Conservation (phyloP, 805 yeast species). For the Yamadazyma paraphyllophila region DNA sequence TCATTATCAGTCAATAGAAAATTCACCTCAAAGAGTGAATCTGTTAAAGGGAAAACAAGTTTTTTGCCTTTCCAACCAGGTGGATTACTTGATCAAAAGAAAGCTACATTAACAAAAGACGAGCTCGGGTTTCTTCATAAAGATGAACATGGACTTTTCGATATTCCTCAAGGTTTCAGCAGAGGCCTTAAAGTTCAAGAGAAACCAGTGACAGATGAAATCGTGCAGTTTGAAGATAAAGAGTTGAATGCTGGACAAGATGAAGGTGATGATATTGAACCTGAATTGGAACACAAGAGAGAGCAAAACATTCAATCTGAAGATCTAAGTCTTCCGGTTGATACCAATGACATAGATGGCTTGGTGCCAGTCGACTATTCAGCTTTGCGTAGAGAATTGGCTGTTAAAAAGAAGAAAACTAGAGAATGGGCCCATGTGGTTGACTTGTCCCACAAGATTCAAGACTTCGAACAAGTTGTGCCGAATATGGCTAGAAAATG, state of each 20-base stretch:
- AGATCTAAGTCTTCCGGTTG: conserved; percentile 13
- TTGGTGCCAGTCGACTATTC: conserved; percentile 36
- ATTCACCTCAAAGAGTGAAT: conserved; percentile 57
- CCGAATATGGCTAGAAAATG: conserved; percentile 92
- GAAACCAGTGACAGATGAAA: conserved; percentile 11
- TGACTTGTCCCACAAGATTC: conserved; percentile 77
- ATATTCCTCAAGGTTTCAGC: conserved; percentile 75
- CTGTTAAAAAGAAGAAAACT: conserved; percentile 30
- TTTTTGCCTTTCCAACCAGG: conserved; percentile 93
- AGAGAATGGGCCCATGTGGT: conserved; percentile 95
- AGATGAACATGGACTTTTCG: conserved; percentile 71
- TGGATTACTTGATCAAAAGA: conserved; percentile 45
- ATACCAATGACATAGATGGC: conserved; percentile 48
- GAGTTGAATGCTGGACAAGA: conserved; percentile 9
- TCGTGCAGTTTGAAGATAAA: conserved; percentile 3
- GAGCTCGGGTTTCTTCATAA: conserved; percentile 51
- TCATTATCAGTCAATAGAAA: conserved; percentile 73
- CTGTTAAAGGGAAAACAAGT: conserved; percentile 66
- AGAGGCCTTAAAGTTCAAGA: conserved; percentile 57
- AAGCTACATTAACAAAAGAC: conserved; percentile 22
- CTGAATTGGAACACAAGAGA: conserved; percentile 8
- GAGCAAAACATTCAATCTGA: background rate
- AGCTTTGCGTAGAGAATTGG: conserved; percentile 20
- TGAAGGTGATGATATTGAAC: conserved; percentile 15
- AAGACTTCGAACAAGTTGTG: conserved; percentile 81